Evolutionary conservation across 1,284 basidiomycete genomes (phyloP).

Genomic region (Coniferiporia sulphurascens): DNA sequence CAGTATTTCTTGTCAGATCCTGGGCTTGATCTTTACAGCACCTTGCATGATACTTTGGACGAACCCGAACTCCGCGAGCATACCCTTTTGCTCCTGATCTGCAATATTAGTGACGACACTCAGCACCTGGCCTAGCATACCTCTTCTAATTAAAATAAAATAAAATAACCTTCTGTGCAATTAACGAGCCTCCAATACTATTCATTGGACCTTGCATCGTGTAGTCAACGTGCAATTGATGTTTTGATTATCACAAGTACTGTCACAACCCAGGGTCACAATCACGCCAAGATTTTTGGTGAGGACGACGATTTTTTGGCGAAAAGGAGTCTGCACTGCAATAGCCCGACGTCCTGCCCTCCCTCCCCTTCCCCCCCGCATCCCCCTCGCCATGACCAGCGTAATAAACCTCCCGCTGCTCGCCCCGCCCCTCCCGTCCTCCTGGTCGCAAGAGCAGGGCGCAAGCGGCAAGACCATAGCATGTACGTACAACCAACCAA

Average conservation of each 20-base stretch:
- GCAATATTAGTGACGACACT: too few species aligned
- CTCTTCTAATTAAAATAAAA: too few species aligned
- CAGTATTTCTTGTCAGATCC: too few species aligned
- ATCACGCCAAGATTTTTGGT: background rate
- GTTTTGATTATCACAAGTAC: background rate
- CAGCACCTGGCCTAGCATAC: too few species aligned
- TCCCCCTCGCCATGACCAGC: slow-evolving; percentile 5
- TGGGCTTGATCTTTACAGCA: too few species aligned
- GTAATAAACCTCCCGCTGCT: slow-evolving; percentile 15
- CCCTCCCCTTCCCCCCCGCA: background rate
- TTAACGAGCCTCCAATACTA: too few species aligned
- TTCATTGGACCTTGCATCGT: background rate
- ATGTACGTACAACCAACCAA: slow-evolving; percentile 4
- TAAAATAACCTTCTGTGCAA: too few species aligned
- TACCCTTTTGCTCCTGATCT: too few species aligned
- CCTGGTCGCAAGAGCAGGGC: slow-evolving; percentile 8
- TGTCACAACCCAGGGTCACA: background rate
- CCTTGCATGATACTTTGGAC: too few species aligned
- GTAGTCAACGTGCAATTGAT: background rate
- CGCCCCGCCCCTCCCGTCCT: slow-evolving; percentile 12
- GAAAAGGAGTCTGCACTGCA: too few species aligned
- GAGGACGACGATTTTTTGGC: background rate
- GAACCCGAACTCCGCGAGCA: too few species aligned
- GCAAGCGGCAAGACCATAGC: slow-evolving; percentile 9
- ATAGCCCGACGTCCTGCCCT: background rate